Evolutionary conservation across 495 filamentous ascomycete species (phyloP).

Genomic region (Penicillium steckii): DNA sequence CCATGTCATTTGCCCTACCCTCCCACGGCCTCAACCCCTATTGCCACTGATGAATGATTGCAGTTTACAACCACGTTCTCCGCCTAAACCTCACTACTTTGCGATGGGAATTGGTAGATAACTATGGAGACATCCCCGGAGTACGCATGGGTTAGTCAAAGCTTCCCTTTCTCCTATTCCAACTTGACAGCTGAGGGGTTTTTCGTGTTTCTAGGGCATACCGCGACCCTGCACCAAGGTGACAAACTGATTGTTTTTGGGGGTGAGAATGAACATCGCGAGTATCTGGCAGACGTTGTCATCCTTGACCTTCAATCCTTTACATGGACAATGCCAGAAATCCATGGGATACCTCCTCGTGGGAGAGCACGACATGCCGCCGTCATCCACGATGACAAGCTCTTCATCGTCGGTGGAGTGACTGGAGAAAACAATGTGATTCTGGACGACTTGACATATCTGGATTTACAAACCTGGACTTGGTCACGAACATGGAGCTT

Average conservation of each 20-base stretch:
- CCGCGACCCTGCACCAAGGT: constrained; percentile 89
- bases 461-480: constrained; percentile 95
- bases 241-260: constrained; percentile 95
- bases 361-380: constrained; percentile 92
- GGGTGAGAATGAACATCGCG: constrained; percentile 95
- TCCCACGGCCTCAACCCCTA: neutral
- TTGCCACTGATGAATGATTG: neutral
- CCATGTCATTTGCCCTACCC: neutral
- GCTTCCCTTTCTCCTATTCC: constrained; percentile 13
- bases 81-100: constrained; percentile 79
- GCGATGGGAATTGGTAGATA: constrained; percentile 94
- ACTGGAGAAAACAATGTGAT: constrained; percentile 85
- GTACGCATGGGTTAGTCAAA: constrained; percentile 85
- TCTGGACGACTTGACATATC: constrained; percentile 90
- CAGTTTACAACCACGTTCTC: constrained; percentile 97
- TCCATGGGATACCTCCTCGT: constrained; percentile 77
- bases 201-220: constrained; percentile 64
- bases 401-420: constrained; percentile 91
- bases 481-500: constrained; percentile 98
- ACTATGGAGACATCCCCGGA: constrained; percentile 97
- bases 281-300: constrained; percentile 92
- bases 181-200: neutral
- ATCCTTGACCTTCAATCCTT: constrained; percentile 93
- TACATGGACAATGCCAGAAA: constrained; percentile 88
- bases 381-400: constrained; percentile 91